Conservation (phyloP, 106 monocot genomes). For the Dactylorhiza incarnata region DNA sequence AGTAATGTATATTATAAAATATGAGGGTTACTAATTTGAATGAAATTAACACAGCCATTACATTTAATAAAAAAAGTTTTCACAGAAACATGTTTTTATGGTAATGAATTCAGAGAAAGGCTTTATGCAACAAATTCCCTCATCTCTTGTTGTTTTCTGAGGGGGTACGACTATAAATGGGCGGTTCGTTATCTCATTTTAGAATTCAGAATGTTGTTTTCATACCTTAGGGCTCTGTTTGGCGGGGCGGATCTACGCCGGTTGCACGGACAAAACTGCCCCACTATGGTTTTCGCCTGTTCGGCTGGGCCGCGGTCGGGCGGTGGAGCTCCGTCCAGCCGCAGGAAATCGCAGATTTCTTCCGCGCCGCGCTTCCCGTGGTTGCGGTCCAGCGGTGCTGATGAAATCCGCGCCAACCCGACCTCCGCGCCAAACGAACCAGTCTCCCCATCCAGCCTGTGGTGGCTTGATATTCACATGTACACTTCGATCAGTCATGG, state of each 20-base stretch:
- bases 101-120: conserved; percentile 92
- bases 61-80: neutral
- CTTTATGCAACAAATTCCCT: no score
- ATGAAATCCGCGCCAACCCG: no score
- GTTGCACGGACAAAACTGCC: no score
- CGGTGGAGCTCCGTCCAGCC: no score
- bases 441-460: conserved; percentile 80
- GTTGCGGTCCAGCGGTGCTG: no score
- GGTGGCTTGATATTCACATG: conserved; percentile 71
- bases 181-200: conserved; percentile 70
- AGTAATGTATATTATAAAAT: neutral
- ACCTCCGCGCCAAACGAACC: no score
- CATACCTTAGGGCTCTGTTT: no score
- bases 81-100: conserved; percentile 64
- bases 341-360: no score
- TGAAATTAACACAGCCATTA: neutral
- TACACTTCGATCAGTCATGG: conserved; percentile 96
- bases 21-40: neutral
- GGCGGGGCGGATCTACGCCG: no score
- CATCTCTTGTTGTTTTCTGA: conserved; percentile 84
- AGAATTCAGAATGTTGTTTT: conserved; percentile 96
- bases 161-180: conserved; percentile 98
- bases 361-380: no score
- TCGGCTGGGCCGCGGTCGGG: no score
- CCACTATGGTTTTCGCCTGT: no score